phyloP scores from a whole-genome alignment of 2,329 filamentous ascomycete species.

The Xylariaceae sp. region DNA sequence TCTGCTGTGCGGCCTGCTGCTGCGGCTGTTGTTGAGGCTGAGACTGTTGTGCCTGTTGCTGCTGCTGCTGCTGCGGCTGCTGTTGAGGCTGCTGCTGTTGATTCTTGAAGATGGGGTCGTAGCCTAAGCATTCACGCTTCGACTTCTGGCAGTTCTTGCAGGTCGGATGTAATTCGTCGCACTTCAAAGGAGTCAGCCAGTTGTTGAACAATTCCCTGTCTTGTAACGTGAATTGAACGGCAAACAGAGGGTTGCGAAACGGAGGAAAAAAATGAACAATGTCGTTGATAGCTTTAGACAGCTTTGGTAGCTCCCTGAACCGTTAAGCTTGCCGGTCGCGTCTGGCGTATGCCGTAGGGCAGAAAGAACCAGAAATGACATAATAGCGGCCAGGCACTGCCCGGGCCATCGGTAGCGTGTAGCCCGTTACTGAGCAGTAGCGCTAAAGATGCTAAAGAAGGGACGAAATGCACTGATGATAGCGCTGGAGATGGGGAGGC shows the following conservation, averaged over 20 bases:
- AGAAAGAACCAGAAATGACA: too few species aligned
- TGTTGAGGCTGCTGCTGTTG: constrained; percentile 47
- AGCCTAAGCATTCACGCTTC: constrained; percentile 79
- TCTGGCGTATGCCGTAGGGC: too few species aligned
- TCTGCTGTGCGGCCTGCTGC: constrained; percentile 35
- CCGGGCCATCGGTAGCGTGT: too few species aligned
- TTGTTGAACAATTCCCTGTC: neutral
- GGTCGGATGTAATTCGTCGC: constrained; percentile 89
- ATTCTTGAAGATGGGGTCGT: constrained; percentile 81
- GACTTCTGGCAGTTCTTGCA: constrained; percentile 89
- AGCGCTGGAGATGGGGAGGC: neutral
- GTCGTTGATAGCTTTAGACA: constrained; percentile 12
- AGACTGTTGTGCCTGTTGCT: constrained; percentile 44
- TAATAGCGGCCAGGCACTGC: too few species aligned
- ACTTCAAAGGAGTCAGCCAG: constrained; percentile 48
- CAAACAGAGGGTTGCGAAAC: too few species aligned
- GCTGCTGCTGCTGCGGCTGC: constrained; percentile 35
- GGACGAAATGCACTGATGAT: too few species aligned
- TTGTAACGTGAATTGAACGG: too few species aligned
- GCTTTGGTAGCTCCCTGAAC: too few species aligned
- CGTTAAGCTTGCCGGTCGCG: too few species aligned
- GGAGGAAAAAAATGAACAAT: neutral
- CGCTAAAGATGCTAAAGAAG: too few species aligned
- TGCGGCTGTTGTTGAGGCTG: constrained; percentile 50
- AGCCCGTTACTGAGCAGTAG: too few species aligned